phyloP scores from a whole-genome alignment of 2,329 filamentous ascomycete genomes.

The Didymella keratinophila region DNA sequence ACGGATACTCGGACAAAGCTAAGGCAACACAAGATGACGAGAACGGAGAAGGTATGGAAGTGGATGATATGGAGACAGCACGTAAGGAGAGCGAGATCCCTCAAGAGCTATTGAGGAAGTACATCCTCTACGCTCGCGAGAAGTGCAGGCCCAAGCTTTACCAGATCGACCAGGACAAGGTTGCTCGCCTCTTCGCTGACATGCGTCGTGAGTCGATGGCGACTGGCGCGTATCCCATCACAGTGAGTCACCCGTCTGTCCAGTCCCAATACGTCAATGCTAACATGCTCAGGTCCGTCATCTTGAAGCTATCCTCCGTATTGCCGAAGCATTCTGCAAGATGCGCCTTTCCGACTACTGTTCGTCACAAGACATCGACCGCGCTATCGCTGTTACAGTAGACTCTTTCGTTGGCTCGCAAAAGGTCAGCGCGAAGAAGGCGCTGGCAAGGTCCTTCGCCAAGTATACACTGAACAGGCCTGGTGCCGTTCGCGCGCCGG shows the following conservation, averaged over 20 bases:
- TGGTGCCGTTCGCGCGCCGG: conserved; percentile 49
- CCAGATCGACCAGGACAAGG: conserved; percentile 97
- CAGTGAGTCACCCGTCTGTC: conserved; percentile 66
- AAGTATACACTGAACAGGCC: conserved; percentile 73
- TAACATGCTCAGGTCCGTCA: conserved; percentile 79
- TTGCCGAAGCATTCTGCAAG: conserved; percentile 91
- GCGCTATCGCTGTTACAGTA: conserved; percentile 94
- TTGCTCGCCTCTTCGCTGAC: conserved; percentile 91
- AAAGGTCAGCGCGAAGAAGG: conserved; percentile 98
- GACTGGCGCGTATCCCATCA: conserved; percentile 97
- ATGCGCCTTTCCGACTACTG: conserved; percentile 99
- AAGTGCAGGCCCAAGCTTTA: conserved; percentile 91
- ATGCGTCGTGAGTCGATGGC: conserved; percentile 93
- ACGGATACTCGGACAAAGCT: conserved; percentile 38
- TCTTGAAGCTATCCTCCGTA: conserved; percentile 96
- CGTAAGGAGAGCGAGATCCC: conserved; percentile 76
- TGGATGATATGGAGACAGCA: conserved; percentile 60
- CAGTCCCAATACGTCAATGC: not conserved
- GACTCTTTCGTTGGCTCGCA: conserved; percentile 96
- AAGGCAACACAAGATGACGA: conserved; percentile 45
- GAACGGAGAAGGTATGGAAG: conserved; percentile 59
- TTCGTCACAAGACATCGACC: conserved; percentile 87
- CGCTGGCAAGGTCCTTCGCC: conserved; percentile 89
- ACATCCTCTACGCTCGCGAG: conserved; percentile 93
- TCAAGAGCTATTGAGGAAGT: conserved; percentile 91